phyloP scores from a whole-genome alignment of 305 asterid species.

The Rubia tinctorum region DNA sequence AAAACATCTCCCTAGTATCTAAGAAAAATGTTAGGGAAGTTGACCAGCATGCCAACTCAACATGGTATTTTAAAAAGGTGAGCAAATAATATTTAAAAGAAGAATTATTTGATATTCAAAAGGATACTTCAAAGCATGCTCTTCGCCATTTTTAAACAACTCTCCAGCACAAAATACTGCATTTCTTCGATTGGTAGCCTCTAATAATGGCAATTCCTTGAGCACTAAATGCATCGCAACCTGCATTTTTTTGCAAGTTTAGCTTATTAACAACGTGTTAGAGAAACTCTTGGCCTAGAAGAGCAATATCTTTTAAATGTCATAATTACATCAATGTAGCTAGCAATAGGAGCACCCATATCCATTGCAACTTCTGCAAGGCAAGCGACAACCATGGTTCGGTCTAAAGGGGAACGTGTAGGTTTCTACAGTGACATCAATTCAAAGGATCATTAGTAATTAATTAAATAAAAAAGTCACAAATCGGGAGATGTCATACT shows the following conservation, averaged over 20 bases:
- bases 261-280: constrained; percentile 17
- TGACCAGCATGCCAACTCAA: neutral
- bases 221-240: constrained; percentile 82
- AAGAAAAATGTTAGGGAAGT: constrained; percentile 37
- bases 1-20: constrained; percentile 72
- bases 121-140: constrained; percentile 78
- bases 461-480: constrained; percentile 6
- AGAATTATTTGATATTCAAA: neutral
- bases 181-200: constrained; percentile 88
- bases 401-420: constrained; percentile 82
- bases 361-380: constrained; percentile 99
- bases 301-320: neutral
- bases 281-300: neutral
- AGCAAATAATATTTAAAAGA: neutral
- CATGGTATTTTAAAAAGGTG: constrained; percentile 10
- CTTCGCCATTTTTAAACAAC: constrained; percentile 96
- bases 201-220: constrained; percentile 80
- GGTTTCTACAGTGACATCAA: constrained; percentile 56
- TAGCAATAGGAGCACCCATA: constrained; percentile 97
- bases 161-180: constrained; percentile 99
- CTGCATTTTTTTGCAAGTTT: constrained; percentile 42
- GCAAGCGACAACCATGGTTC: constrained; percentile 99
- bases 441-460: constrained; percentile 10
- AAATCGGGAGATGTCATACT: constrained; percentile 12
- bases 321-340: constrained; percentile 68